phyloP scores from a whole-genome alignment of 1,139 yeast species.

The Sugiyamaella sp. region DNA sequence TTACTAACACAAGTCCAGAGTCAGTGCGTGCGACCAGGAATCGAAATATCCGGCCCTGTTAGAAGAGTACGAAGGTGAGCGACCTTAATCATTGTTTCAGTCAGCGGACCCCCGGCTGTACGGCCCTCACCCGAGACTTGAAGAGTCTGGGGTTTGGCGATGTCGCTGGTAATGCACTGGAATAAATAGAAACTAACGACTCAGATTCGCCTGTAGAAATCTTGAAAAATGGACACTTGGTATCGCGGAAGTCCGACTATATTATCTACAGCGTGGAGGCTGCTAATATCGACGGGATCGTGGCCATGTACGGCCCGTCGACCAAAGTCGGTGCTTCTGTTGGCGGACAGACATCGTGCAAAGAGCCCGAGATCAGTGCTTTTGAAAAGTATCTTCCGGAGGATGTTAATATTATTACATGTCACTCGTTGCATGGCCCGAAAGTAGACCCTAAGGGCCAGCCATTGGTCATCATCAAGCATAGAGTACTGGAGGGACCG shows the following conservation, averaged over 20 bases:
- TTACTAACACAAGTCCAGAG: slow-evolving; percentile 42
- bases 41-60: slow-evolving; percentile 56
- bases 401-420: slow-evolving; percentile 80
- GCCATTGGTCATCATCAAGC: slow-evolving; percentile 84
- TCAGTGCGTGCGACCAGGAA: slow-evolving; percentile 88
- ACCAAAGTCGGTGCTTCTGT: slow-evolving; percentile 87
- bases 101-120: too few species aligned
- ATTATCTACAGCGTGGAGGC: slow-evolving; percentile 84
- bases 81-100: too few species aligned
- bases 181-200: background rate
- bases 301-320: slow-evolving; percentile 76
- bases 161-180: too few species aligned
- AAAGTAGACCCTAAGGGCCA: slow-evolving; percentile 86
- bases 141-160: background rate
- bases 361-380: slow-evolving; percentile 85
- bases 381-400: slow-evolving; percentile 73
- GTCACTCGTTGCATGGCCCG: slow-evolving; percentile 96
- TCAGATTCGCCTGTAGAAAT: slow-evolving; percentile 49
- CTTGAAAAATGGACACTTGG: slow-evolving; percentile 74
- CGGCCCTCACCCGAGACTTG: too few species aligned
- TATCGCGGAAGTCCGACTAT: slow-evolving; percentile 78
- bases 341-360: slow-evolving; percentile 98
- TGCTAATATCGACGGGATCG: slow-evolving; percentile 73
- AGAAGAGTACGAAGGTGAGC: slow-evolving; percentile 44
- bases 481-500: slow-evolving; percentile 76